Evolutionary conservation across 306 rosid genomes (phyloP).

Genomic region (Pueraria montana): DNA sequence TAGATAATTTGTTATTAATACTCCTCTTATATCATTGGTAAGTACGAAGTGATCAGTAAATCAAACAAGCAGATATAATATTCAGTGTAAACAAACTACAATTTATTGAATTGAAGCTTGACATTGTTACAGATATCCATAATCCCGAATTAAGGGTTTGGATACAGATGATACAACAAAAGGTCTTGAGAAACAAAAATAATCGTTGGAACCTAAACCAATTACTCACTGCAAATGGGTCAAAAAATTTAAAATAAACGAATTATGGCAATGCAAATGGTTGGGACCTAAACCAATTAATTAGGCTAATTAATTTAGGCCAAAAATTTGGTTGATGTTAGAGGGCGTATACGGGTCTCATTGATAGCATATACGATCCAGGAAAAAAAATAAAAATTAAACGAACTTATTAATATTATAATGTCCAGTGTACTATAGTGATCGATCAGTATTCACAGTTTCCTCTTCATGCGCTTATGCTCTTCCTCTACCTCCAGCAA

Average conservation of each 20-base stretch:
- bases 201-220: constrained; percentile 1
- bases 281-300: constrained; percentile 31
- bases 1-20: no score
- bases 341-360: constrained; percentile 9
- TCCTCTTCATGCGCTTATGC: constrained; percentile 38
- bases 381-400: constrained; percentile 16
- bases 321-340: constrained; percentile 39
- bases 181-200: neutral
- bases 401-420: neutral
- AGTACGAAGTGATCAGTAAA: neutral
- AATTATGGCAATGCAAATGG: neutral
- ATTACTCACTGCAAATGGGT: neutral
- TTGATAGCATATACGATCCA: constrained; percentile 1
- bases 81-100: constrained; percentile 6
- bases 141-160: constrained; percentile 15
- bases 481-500: constrained; percentile 57
- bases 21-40: neutral
- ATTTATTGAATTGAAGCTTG: constrained; percentile 41
- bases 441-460: constrained; percentile 5
- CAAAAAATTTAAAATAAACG: constrained; percentile 1
- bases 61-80: neutral
- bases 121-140: constrained; percentile 20
- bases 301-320: constrained; percentile 19
- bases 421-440: neutral
- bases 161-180: constrained; percentile 25